Evolutionary conservation across 352 stramenopile species (phyloP), one percentile per base, ranked within the genome.

Genomic region (Stramenopiles sp.): DNA sequence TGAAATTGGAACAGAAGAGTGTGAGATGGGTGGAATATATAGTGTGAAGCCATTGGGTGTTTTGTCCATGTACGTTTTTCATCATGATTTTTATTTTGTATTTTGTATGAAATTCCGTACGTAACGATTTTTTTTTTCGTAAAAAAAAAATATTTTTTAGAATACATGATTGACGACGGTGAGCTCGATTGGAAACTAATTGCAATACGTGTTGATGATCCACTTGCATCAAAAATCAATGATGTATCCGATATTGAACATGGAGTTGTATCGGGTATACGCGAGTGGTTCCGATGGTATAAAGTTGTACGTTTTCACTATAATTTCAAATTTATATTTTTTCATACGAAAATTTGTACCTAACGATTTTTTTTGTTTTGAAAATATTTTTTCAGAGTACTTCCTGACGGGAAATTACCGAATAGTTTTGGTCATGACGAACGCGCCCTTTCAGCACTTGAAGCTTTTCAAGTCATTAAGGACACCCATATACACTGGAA

Each of bases 61-160:
- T 34, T 55, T 99, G 29, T 83, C 70, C 38, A 95, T 99, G 79
- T 95, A 97, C 53, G 86, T 97, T 58, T 67, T 92, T 50, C 79
- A 80, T 34, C 62, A 96, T 80, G 80, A 99, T 97, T 64, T 68
- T 95, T 46, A 69, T 96, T 52, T 77, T 71, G 36, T 86, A 96
- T 56, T 68, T 71, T 46, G 62, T 65, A 3, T 70, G 88, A 37
- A 83, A 97, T 61, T 75, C 81, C 37, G 59, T 95, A 26, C 83
- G 81, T 8, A 52, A 56, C 7, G 49, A 88, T 46, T 62, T 96
- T 42, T 93, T 53, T 64, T 94, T 24, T 5, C 6, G 6, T 42
- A 6, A 6, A 6, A 22, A 21, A 39, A 8, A 20, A 8, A 39
- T 12, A 39, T 39, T 32, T n/a, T 32, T 32, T 32, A 32, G n/a